Evolutionary conservation across 805 yeast species (phyloP), one percentile per base, ranked within the genome.

Genomic region (Saccharomycopsis sp.): DNA sequence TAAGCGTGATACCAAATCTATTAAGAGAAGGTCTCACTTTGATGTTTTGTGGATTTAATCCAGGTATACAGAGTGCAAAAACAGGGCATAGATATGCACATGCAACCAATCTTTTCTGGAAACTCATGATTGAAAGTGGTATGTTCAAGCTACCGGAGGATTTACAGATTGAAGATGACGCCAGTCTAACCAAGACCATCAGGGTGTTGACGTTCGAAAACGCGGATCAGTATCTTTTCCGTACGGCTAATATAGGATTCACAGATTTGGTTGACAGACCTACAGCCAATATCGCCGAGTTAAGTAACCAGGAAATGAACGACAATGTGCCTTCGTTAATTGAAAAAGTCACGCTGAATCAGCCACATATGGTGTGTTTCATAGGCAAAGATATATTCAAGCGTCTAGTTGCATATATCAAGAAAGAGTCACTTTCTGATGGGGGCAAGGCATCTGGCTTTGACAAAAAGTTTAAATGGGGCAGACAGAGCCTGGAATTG

Each of bases 351-450:
- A 66, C 67, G 1, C 52, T 42, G 1, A 61, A 73, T 34, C 57
- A 67, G 0, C 82, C 87, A 0, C 63, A 68, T 29, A 71, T 73
- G 38, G 71, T 85, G 0, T 84, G 86, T 38, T 69, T 87, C 22
- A 81, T 87, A 2, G 94, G 94, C 0, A 85, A 85, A 64, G 90
- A 90, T 0, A 84, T 87, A 3, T 87, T 90, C 89, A 89, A 85
- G 57, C 68, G 78, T 2, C 69, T 87, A 0, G 74, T 79, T 55
- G 75, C 72, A 62, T 65, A 64, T 56, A 59, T 70, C 49, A 66
- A 68, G 3, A 73, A 75, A 20, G 66, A 67, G 47, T 66, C 70
- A 49, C 19, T 19, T 22, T 29, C 15, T 3, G 34, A 23, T 7
- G 35, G 29, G 2, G 44, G 9, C 7, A 49, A 19, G 22, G 47